A percentile compares a stretch with the other conserved stretches of the same genome.
Conservation (phyloP, 495 filamentous ascomycete species). For the Penicilliopsis zonata region DNA sequence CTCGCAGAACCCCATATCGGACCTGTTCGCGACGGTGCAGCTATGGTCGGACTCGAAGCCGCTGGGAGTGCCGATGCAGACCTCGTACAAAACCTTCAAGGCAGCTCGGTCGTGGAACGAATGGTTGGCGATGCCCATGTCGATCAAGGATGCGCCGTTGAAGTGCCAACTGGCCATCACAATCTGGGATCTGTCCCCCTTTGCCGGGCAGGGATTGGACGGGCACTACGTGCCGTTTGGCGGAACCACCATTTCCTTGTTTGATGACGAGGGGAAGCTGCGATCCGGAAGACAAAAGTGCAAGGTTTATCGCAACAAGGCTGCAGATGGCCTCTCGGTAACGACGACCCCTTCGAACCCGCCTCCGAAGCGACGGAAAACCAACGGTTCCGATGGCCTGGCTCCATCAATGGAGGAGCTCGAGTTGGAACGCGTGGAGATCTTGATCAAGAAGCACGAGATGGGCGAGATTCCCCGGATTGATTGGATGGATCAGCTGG, state of each 20-base stretch:
- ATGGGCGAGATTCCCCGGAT: slow-evolving; percentile 88
- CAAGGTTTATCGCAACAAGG: slow-evolving; percentile 64
- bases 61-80: slow-evolving; percentile 81
- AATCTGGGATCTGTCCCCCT: slow-evolving; percentile 85
- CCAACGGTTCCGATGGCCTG: slow-evolving; percentile 23
- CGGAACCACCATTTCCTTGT: slow-evolving; percentile 80
- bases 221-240: slow-evolving; percentile 83
- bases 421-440: slow-evolving; percentile 74
- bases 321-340: slow-evolving; percentile 75
- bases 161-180: slow-evolving; percentile 84
- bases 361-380: slow-evolving; percentile 33
- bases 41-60: slow-evolving; percentile 95
- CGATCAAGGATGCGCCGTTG: slow-evolving; percentile 65
- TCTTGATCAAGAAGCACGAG: slow-evolving; percentile 92
- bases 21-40: slow-evolving; percentile 86
- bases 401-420: slow-evolving; percentile 47
- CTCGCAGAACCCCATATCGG: slow-evolving; percentile 58
- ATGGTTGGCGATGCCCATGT: slow-evolving; percentile 82
- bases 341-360: slow-evolving; percentile 65
- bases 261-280: slow-evolving; percentile 81
- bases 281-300: slow-evolving; percentile 91
- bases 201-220: slow-evolving; percentile 47
- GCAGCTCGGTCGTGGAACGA: slow-evolving; percentile 80
- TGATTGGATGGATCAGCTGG: slow-evolving; percentile 90
- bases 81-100: slow-evolving; percentile 81